These are phyloP conservation scores for Yamadazyma sp. DNA, from an alignment of 805 yeast species.

Conservation along the genomic window DNA sequence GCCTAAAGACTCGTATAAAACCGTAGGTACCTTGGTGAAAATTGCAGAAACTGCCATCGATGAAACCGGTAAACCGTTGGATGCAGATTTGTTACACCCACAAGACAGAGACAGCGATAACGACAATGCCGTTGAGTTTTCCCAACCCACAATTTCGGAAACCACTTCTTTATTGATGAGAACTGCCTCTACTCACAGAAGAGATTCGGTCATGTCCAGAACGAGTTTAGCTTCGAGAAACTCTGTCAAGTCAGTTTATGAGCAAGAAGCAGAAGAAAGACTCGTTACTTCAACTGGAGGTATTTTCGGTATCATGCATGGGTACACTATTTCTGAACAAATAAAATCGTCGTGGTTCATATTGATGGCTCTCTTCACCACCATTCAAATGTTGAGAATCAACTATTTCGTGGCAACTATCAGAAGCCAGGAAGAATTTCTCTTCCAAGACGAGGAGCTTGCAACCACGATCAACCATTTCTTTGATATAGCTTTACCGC, in stretches of 20 bases:
- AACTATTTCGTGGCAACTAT: conserved; percentile 92
- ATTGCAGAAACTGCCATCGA: conserved; percentile 72
- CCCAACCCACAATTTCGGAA: conserved; percentile 39
- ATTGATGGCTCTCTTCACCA: conserved; percentile 74
- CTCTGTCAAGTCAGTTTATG: conserved; percentile 61
- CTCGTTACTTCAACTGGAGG: conserved; percentile 58
- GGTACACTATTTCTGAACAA: conserved; percentile 49
- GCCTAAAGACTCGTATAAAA: conserved; percentile 78
- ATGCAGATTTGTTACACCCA: conserved; percentile 43
- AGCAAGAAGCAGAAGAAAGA: conserved; percentile 61
- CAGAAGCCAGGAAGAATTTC: conserved; percentile 74
- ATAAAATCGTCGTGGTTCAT: conserved; percentile 70
- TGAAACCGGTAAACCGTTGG: conserved; percentile 61
- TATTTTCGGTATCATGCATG: conserved; percentile 79
- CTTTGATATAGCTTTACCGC: conserved; percentile 83
- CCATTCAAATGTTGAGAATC: conserved; percentile 86
- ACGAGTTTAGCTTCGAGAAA: conserved; percentile 22
- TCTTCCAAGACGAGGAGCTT: conserved; percentile 47
- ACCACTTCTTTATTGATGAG: conserved; percentile 41
- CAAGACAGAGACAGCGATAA: conserved; percentile 40
- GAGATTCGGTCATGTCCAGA: conserved; percentile 39
- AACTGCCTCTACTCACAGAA: conserved; percentile 23
- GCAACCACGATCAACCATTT: conserved; percentile 67
- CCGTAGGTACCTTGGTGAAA: conserved; percentile 65
- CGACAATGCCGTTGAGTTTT: conserved; percentile 11